phyloP scores from a whole-genome alignment of 352 stramenopile genomes.

The Globisporangium heterothallicum region DNA sequence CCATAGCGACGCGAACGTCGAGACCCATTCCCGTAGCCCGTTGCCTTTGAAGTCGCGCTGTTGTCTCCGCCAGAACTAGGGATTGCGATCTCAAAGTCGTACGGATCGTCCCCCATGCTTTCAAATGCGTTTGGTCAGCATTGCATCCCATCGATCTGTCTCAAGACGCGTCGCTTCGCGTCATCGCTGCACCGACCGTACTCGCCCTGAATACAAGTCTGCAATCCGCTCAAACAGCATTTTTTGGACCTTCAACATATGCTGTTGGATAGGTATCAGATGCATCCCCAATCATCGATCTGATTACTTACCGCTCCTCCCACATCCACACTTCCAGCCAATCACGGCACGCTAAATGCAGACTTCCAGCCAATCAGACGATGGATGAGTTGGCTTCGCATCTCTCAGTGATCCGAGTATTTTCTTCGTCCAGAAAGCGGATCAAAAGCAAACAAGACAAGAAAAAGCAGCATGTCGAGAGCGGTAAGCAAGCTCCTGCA shows the following conservation, averaged over 20 bases:
- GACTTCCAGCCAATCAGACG: conserved; percentile 4
- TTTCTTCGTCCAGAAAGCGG: neutral
- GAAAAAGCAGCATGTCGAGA: conserved; percentile 14
- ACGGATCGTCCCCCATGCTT: conserved; percentile 20
- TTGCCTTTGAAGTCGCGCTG: neutral
- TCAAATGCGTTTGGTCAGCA: neutral
- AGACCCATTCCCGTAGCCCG: neutral
- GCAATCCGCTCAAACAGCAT: conserved; percentile 4
- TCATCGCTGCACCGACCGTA: neutral
- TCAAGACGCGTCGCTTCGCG: conserved; percentile 3
- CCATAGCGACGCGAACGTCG: conserved; percentile 4
- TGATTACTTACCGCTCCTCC: conserved; percentile 8
- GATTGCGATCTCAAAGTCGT: conserved; percentile 27
- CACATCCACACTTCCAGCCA: neutral
- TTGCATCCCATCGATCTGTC: neutral
- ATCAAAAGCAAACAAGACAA: neutral
- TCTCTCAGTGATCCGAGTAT: neutral
- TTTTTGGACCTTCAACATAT: too few relatives aligned
- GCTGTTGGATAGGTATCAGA: conserved; percentile 2
- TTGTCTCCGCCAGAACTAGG: neutral
- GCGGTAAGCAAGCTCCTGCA: conserved; percentile 24
- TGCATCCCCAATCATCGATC: neutral
- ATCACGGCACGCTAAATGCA: too few relatives aligned
- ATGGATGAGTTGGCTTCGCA: too few relatives aligned
- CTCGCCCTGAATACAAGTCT: too few relatives aligned